A percentile compares a stretch with the other conserved stretches of the same genome.
Evolutionary conservation across 805 yeast genomes (phyloP).

Genomic region (Saccharomycopsis babjevae): DNA sequence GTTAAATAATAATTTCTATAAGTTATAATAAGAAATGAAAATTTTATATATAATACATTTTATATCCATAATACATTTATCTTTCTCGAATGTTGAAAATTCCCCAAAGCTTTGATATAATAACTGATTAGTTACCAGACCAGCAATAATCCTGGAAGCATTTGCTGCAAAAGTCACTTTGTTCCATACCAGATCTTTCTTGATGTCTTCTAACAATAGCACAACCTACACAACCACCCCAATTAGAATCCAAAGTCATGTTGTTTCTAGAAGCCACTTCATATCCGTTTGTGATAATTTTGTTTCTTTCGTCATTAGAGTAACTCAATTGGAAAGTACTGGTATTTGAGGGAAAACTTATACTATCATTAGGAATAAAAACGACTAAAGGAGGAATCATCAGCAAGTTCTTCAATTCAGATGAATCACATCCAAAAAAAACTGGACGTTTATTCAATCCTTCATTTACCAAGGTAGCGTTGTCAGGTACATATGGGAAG

Average conservation of each 20-base stretch:
- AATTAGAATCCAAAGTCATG: conserved; percentile 54
- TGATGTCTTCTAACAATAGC: conserved; percentile 71
- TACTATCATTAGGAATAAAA: conserved; percentile 64
- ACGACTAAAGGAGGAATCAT: conserved; percentile 63
- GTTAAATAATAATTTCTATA: no score
- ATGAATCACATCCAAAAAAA: conserved; percentile 74
- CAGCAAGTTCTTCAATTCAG: conserved; percentile 45
- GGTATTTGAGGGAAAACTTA: conserved; percentile 53
- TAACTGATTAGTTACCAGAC: conserved; percentile 23
- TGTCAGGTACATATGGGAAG: conserved; percentile 66
- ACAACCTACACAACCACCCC: conserved; percentile 70
- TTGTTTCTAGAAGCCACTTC: conserved; percentile 60
- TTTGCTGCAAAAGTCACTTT: conserved; percentile 52
- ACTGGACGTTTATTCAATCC: conserved; percentile 62
- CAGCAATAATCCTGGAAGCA: conserved; percentile 75
- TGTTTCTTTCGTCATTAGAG: conserved; percentile 41
- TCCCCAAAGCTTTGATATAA: no score
- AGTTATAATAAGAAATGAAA: no score
- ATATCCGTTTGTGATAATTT: conserved; percentile 63
- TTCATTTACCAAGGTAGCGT: conserved; percentile 42
- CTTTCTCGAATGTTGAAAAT: neutral
- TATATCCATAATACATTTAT: neutral
- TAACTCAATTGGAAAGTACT: conserved; percentile 62
- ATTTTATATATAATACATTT: neutral
- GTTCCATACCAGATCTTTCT: conserved; percentile 51